Percentiles rank a stretch among this genome's conserved stretches.
Conservation (phyloP, 208 protist genomes). For the Trypanosoma rangeli region DNA sequence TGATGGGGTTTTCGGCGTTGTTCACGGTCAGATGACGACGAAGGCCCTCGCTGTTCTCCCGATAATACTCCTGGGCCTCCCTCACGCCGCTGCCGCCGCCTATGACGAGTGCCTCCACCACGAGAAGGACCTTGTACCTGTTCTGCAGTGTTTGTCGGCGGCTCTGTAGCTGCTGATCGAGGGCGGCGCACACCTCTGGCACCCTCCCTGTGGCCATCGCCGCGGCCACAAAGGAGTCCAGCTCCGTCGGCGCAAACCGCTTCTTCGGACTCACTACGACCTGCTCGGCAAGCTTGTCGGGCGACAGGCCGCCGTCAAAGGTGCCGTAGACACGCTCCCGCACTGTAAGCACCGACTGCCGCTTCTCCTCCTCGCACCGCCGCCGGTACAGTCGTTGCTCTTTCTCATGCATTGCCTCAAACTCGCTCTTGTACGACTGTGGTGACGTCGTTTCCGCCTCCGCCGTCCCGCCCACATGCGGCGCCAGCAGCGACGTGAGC, state of each 20-base stretch:
- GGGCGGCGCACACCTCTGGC: conserved; percentile 24
- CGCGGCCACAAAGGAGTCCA: conserved; percentile 27
- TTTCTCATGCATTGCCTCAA: conserved; percentile 25
- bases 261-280: conserved; percentile 26
- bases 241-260: conserved; percentile 18
- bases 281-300: conserved; percentile 23
- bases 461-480: background rate
- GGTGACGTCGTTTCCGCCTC: background rate
- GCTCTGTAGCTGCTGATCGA: conserved; percentile 24
- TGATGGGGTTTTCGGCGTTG: conserved; percentile 17
- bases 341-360: conserved; percentile 4
- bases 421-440: conserved; percentile 24
- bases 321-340: conserved; percentile 7
- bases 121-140: conserved; percentile 25
- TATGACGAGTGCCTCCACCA: conserved; percentile 26
- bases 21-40: conserved; percentile 17
- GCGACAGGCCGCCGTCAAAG: conserved; percentile 20
- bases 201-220: conserved; percentile 6
- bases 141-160: conserved; percentile 17
- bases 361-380: conserved; percentile 25
- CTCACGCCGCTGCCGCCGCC: background rate
- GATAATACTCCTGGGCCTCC: conserved; percentile 23
- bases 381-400: conserved; percentile 21
- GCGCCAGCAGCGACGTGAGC: background rate
- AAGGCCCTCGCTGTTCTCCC: conserved; percentile 11